These are phyloP conservation scores for Neostapfia colusana DNA, from an alignment of 176 grass and related monocot genomes.

Conservation along the genomic window DNA sequence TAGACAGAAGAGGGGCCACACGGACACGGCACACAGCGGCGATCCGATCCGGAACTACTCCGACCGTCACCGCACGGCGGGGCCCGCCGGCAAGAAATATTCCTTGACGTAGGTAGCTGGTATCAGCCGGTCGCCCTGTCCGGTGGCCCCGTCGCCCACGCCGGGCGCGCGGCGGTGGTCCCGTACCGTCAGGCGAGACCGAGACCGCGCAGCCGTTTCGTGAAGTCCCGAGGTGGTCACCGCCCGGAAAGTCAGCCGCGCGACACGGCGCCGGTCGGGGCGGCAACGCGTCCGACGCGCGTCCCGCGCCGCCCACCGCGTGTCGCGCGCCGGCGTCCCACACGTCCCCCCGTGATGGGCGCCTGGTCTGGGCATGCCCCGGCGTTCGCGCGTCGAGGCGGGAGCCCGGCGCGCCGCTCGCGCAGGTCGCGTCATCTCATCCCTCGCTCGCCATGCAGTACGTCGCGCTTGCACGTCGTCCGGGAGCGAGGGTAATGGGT, in stretches of 20 bases:
- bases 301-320: background rate
- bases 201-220: constrained; percentile 35
- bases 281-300: background rate
- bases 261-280: background rate
- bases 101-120: background rate
- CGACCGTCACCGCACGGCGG: no score
- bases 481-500: background rate
- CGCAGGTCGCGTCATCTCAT: background rate
- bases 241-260: background rate
- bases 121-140: background rate
- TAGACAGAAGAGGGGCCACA: no score
- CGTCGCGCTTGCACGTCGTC: background rate
- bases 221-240: constrained; percentile 29
- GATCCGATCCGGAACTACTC: no score
- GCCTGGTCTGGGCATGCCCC: background rate
- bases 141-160: background rate
- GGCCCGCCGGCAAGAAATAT: no score
- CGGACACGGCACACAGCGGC: no score
- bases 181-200: no score
- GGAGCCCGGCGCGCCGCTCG: background rate
- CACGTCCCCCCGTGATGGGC: background rate
- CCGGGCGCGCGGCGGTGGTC: background rate
- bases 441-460: background rate
- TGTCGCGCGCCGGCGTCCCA: background rate
- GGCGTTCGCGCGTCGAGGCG: background rate